Evolutionary conservation across 345 rosid genomes (phyloP), one percentile per base, ranked within the genome.

Genomic region (Lepidium sativum): DNA sequence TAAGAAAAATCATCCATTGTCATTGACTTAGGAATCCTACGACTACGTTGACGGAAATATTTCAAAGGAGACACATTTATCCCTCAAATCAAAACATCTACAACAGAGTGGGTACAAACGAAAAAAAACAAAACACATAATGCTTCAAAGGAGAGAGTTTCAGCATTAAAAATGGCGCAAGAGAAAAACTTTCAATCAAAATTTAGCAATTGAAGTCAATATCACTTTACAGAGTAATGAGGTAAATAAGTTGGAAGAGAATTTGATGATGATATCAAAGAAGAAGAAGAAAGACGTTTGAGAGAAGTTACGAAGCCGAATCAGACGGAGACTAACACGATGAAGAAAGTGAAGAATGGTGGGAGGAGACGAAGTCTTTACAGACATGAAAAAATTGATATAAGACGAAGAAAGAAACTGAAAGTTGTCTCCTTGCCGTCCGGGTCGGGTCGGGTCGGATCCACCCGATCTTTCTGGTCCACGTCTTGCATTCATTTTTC

Each of bases 391-490:
- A 43, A 16, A 3, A 5, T 47, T 47, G 51, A 20, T 21, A 23
- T 15, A 18, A 20, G 40, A 17, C 6, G 6, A 23, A 23, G 63
- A 57, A 38, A 66, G 60, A 72, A 58, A 72, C 48, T 51, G 67
- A 65, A 59, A 48, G 13, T 25, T 65, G 71, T 65, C 71, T 56
- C 71, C 76, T 66, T 57, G 76, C 75, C 66, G 71, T 59, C 67
- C 61, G 71, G 66, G 70, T 64, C 32, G 75, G 66, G 70, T 64
- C 32, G 75, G 75, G 71, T 65, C 39, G 75, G 75, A 66, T 65
- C 76, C 76, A 50, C 70, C 35, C 70, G 3, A 35, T 37, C 8
- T 40, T 14, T 13, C 65, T 67, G 40, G 57, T 48, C 25, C 71
- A 38, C 62, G 52, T 41, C 60, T 35, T 53, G 58, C 13, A 9